phyloP scores from a whole-genome alignment of 2,329 filamentous ascomycete species.

The Diaporthe australafricana region DNA sequence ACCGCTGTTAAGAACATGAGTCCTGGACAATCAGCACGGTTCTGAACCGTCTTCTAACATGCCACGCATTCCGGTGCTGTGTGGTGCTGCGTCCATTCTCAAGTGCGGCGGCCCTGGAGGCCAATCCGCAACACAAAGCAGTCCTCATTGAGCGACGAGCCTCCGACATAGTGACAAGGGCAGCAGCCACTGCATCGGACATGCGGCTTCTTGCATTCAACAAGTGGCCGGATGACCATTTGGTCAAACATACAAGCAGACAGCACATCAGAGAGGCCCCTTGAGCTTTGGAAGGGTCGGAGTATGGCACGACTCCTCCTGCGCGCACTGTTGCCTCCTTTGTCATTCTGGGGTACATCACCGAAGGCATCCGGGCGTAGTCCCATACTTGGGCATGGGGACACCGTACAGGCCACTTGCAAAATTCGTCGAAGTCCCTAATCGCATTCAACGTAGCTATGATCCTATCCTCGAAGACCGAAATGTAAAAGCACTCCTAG shows the following conservation, averaged over 20 bases:
- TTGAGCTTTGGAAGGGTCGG: neutral
- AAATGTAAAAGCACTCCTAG: conserved; percentile 6
- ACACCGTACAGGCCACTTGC: neutral
- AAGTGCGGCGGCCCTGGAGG: too few relatives aligned
- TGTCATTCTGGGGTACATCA: neutral
- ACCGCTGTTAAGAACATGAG: too few relatives aligned
- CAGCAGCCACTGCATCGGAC: too few relatives aligned
- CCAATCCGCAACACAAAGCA: too few relatives aligned
- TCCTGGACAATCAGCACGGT: too few relatives aligned
- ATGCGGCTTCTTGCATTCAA: neutral
- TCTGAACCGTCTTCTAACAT: too few relatives aligned
- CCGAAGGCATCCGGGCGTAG: neutral
- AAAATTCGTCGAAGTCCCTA: neutral
- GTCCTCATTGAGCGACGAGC: too few relatives aligned
- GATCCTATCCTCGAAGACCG: conserved; percentile 31
- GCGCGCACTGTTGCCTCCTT: neutral
- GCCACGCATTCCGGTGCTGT: too few relatives aligned
- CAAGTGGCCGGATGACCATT: neutral
- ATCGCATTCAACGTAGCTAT: conserved; percentile 32
- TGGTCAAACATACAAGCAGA: too few relatives aligned
- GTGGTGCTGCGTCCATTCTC: too few relatives aligned
- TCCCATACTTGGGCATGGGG: neutral
- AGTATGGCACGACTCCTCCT: neutral
- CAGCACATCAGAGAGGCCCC: too few relatives aligned
- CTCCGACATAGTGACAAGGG: too few relatives aligned